phyloP scores from a whole-genome alignment of 1,284 basidiomycete genomes.

The Trichosporon coremiiforme region DNA sequence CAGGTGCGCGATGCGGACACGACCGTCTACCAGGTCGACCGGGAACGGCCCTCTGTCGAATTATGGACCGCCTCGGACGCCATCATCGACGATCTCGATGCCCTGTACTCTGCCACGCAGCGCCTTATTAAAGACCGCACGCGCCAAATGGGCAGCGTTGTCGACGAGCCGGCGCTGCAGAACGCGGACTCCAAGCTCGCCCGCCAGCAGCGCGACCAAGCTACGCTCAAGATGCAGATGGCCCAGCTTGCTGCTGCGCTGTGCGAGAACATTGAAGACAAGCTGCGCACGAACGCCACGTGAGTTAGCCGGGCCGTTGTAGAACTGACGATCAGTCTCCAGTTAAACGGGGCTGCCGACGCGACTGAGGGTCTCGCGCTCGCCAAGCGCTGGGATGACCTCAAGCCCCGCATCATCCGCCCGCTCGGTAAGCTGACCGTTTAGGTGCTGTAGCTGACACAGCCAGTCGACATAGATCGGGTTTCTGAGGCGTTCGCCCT shows the following conservation, averaged over 20 bases:
- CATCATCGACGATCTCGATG: constrained; percentile 70
- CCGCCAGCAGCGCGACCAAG: constrained; percentile 42
- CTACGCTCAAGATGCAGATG: constrained; percentile 63
- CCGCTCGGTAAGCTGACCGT: constrained; percentile 44
- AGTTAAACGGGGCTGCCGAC: constrained; percentile 46
- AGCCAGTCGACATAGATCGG: constrained; percentile 68
- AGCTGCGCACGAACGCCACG: constrained; percentile 70
- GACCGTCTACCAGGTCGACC: constrained; percentile 72
- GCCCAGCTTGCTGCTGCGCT: constrained; percentile 70
- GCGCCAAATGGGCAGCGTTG: constrained; percentile 58
- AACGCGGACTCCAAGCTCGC: constrained; percentile 19
- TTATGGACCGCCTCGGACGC: constrained; percentile 79
- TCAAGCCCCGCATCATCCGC: constrained; percentile 51
- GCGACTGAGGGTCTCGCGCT: constrained; percentile 43
- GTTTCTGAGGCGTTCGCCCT: constrained; percentile 72
- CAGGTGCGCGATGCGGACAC: constrained; percentile 72
- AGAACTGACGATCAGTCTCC: constrained; percentile 33
- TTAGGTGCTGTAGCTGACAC: background rate
- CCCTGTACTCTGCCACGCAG: constrained; percentile 71
- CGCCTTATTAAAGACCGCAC: constrained; percentile 58
- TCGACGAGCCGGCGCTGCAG: constrained; percentile 49
- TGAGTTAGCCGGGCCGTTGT: constrained; percentile 52
- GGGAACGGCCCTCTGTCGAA: constrained; percentile 63
- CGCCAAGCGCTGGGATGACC: constrained; percentile 43
- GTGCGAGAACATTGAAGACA: constrained; percentile 73